These are phyloP conservation scores for Lentithecium fluviatile DNA, from an alignment of 495 filamentous ascomycete genomes.

Conservation along the genomic window DNA sequence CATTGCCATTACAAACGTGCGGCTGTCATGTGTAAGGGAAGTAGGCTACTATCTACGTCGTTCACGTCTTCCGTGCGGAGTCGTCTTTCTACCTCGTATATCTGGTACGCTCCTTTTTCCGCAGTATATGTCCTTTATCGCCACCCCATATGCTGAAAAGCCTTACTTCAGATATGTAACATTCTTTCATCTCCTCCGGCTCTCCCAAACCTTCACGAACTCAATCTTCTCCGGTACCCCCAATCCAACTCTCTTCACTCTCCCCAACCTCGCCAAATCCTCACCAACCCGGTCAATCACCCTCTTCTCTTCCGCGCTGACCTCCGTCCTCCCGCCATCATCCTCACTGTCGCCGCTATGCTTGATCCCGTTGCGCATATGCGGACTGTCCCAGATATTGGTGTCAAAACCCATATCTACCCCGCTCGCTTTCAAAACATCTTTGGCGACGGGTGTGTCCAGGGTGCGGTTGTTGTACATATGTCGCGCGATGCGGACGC, in stretches of 20 bases:
- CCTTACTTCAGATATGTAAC: too few relatives aligned
- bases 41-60: too few relatives aligned
- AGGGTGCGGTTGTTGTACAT: constrained; percentile 54
- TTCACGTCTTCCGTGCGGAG: too few relatives aligned
- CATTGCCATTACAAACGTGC: too few relatives aligned
- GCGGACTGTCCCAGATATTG: constrained; percentile 53
- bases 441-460: constrained; percentile 36
- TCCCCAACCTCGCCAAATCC: constrained; percentile 79
- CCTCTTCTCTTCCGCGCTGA: constrained; percentile 41
- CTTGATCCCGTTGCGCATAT: constrained; percentile 24
- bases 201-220: constrained; percentile 65
- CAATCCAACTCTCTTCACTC: constrained; percentile 87
- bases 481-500: constrained; percentile 81
- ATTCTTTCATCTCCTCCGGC: constrained; percentile 33
- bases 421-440: constrained; percentile 18
- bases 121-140: too few relatives aligned
- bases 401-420: constrained; percentile 47
- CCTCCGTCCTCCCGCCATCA: constrained; percentile 46
- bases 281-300: constrained; percentile 76
- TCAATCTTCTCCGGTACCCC: constrained; percentile 77
- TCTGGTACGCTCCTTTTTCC: too few relatives aligned
- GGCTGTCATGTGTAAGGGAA: too few relatives aligned
- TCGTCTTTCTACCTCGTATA: too few relatives aligned
- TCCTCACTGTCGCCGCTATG: constrained; percentile 18
- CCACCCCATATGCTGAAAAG: too few relatives aligned